A percentile compares a stretch with the other conserved stretches of the same genome.
Conservation (phyloP, 441 rosid genomes). For the Erodium trifolium region DNA sequence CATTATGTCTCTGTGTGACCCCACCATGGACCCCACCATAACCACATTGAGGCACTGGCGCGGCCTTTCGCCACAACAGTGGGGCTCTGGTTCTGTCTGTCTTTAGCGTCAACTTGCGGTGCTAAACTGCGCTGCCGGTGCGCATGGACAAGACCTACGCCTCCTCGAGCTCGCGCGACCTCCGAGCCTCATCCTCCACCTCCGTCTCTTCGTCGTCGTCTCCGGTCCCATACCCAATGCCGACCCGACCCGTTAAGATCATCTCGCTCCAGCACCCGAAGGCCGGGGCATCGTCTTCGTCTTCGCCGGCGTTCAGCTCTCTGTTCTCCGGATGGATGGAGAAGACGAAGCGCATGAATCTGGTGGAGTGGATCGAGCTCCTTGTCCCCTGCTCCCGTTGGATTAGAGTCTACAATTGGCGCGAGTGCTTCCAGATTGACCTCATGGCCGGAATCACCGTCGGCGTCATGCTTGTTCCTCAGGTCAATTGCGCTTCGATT, state of each 20-base stretch:
- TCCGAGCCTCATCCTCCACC: conserved; percentile 11
- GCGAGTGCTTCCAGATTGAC: conserved; percentile 63
- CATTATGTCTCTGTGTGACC: too few relatives aligned
- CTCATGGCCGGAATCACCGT: conserved; percentile 83
- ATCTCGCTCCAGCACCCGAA: conserved; percentile 65
- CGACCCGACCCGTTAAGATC: conserved; percentile 56
- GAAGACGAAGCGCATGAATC: conserved; percentile 43
- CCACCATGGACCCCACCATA: too few relatives aligned
- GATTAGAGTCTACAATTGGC: conserved; percentile 72
- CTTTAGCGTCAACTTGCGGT: neutral
- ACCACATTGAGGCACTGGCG: too few relatives aligned
- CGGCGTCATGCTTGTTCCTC: conserved; percentile 94
- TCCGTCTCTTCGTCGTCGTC: conserved; percentile 15
- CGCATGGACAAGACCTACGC: conserved; percentile 56
- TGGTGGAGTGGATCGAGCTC: conserved; percentile 46
- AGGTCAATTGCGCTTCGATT: conserved; percentile 36
- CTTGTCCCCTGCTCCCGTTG: conserved; percentile 69
- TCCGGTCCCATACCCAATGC: conserved; percentile 24
- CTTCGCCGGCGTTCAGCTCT: conserved; percentile 24
- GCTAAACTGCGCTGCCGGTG: conserved; percentile 4
- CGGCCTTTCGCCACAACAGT: neutral
- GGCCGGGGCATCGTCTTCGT: conserved; percentile 18
- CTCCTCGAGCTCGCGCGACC: conserved; percentile 44
- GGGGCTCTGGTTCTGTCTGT: neutral
- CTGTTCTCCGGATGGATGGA: conserved; percentile 30